Evolutionary conservation across 1,284 basidiomycete genomes (phyloP), one percentile per base, ranked within the genome.

Genomic region (Kalmanozyma brasiliensis): DNA sequence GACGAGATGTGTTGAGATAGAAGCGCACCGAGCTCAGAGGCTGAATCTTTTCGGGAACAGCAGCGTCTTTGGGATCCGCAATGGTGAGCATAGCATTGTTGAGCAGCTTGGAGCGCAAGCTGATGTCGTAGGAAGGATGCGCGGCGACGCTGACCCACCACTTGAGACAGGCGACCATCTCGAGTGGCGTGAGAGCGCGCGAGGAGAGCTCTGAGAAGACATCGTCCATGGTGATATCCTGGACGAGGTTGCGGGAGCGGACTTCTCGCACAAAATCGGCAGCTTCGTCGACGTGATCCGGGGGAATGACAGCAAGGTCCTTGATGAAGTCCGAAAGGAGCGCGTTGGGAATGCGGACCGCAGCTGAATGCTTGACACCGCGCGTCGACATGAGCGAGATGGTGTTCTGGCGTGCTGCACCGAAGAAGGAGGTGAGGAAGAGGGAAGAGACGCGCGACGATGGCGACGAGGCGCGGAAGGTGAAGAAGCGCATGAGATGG

Each of bases 361-460:
- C 87, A 19, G 85, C 84, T 1, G 89, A 89, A 43, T 87, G 85
- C 20, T 88, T 86, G 4, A 96, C 86, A 8, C 96, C 96, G 20
- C 85, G 84, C 0, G 89, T 90, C 0, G 93, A 94, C 35, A 96
- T 87, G 45, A 98, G 85, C 1, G 89, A 88, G 77, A 97, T 87
- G 1, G 83, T 82, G 13, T 80, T 82, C 61, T 78, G 47, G 79
- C 79, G 61, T 17, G 74, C 69, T 65, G 90, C 92, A 1, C 85
- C 83, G 80, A 96, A 98, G 83, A 98, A 98, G 1, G 90, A 88
- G 0, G 86, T 84, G 82, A 94, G 91, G 59, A 96, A 86, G 11
- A 89, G 83, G n/a, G 84, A 84, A 0, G 91, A 89, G n/a, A 98
- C 91, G 44, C 91, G 87, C 1, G 88, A 83, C 0, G 92, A 93